Evolutionary conservation across 805 yeast species (phyloP).

Genomic region (Lachancea sp.): DNA sequence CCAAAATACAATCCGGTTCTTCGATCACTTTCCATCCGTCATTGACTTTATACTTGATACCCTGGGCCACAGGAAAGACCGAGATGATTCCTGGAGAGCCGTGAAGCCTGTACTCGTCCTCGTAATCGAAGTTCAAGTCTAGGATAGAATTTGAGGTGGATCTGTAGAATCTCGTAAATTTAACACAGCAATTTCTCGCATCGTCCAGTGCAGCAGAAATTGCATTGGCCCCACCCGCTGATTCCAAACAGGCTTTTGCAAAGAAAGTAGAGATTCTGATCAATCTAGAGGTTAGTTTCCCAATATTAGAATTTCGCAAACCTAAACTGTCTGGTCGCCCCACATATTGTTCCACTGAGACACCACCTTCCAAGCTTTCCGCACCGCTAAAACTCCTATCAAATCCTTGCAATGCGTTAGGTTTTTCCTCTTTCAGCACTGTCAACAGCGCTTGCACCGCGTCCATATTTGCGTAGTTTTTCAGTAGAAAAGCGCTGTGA

Average conservation of each 20-base stretch:
- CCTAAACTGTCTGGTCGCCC: slow-evolving; percentile 13
- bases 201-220: slow-evolving; percentile 3
- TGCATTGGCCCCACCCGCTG: slow-evolving; percentile 10
- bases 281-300: slow-evolving; percentile 17
- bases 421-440: slow-evolving; percentile 8
- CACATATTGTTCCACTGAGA: slow-evolving; percentile 26
- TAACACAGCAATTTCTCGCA: slow-evolving; percentile 11
- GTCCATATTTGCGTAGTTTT: slow-evolving; percentile 27
- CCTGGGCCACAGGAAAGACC: slow-evolving; percentile 22
- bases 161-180: slow-evolving; percentile 19
- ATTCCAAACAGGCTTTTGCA: slow-evolving; percentile 16
- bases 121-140: slow-evolving; percentile 11
- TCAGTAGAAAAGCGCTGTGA: slow-evolving; percentile 26
- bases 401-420: slow-evolving; percentile 17
- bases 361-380: slow-evolving; percentile 11
- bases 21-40: slow-evolving; percentile 22
- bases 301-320: slow-evolving; percentile 15
- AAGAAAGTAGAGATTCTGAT: slow-evolving; percentile 22
- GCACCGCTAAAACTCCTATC: slow-evolving; percentile 28
- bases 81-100: slow-evolving; percentile 23
- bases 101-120: slow-evolving; percentile 15
- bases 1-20: slow-evolving; percentile 25
- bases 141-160: slow-evolving; percentile 10
- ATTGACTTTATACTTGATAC: slow-evolving; percentile 25
- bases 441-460: slow-evolving; percentile 14